Evolutionary conservation across 257 asterid species (phyloP).

Genomic region (Ilex aquifolium): DNA sequence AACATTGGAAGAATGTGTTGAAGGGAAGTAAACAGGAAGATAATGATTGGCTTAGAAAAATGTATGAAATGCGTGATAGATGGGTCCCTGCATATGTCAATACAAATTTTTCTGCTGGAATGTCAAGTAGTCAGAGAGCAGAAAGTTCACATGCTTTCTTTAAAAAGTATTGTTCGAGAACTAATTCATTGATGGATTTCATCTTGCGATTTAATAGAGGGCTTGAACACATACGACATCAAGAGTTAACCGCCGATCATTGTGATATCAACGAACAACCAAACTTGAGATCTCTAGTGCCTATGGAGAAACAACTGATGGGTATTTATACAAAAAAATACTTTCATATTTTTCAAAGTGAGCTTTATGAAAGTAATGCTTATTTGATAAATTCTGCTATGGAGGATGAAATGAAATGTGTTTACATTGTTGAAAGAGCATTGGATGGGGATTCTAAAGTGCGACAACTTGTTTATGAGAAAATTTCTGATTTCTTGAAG

Average conservation of each 20-base stretch:
- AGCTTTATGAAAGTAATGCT: too few species aligned
- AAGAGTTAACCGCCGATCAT: neutral
- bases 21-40: neutral
- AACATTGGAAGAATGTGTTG: neutral
- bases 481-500: too few species aligned
- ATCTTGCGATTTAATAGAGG: neutral
- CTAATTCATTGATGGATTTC: neutral
- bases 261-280: neutral
- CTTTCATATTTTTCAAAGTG: too few species aligned
- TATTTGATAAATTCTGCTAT: too few species aligned
- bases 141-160: neutral
- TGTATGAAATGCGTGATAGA: too few species aligned
- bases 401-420: too few species aligned
- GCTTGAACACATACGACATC: neutral
- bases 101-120: too few species aligned
- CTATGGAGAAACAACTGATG: neutral
- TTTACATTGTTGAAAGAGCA: too few species aligned
- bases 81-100: too few species aligned
- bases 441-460: too few species aligned
- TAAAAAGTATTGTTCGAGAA: neutral
- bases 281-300: neutral
- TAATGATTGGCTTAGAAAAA: neutral
- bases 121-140: neutral
- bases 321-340: too few species aligned
- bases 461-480: too few species aligned